Conservation (phyloP, 441 rosid genomes). For the Isatis lusitanica region DNA sequence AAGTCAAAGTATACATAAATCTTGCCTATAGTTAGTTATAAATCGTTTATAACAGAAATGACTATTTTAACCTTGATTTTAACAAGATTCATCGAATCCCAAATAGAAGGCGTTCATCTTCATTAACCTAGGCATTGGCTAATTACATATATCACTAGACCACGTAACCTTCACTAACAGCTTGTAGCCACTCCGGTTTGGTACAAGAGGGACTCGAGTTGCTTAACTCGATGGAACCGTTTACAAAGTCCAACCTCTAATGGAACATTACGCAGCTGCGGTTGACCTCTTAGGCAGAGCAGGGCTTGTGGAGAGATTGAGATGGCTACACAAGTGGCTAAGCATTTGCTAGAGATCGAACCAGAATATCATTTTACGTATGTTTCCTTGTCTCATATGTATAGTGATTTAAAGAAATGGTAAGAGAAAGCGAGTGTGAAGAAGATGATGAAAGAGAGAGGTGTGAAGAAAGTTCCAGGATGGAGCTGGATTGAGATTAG, state of each 20-base stretch:
- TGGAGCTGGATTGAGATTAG: constrained; percentile 83
- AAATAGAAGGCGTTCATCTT: too few relatives aligned
- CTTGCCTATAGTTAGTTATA: too few relatives aligned
- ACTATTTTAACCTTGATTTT: too few relatives aligned
- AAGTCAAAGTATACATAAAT: too few relatives aligned
- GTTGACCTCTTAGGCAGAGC: constrained; percentile 79
- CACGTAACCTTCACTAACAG: constrained; percentile 79
- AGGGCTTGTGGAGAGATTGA: constrained; percentile 63
- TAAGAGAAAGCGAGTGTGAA: constrained; percentile 54
- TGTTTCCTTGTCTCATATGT: constrained; percentile 63
- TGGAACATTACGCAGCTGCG: constrained; percentile 79
- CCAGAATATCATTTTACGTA: constrained; percentile 78
- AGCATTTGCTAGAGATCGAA: constrained; percentile 55
- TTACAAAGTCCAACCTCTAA: constrained; percentile 55
- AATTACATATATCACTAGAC: too few relatives aligned
- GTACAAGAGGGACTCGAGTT: constrained; percentile 58
- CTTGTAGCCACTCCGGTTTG: constrained; percentile 78
- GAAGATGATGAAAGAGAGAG: constrained; percentile 68
- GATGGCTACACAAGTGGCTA: constrained; percentile 61
- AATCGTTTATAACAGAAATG: too few relatives aligned
- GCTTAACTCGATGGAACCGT: constrained; percentile 55
- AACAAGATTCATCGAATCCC: too few relatives aligned
- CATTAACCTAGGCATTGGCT: too few relatives aligned
- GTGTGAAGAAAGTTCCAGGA: constrained; percentile 78
- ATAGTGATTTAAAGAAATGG: constrained; percentile 61